Evolutionary conservation across 805 yeast species (phyloP), one percentile per base, ranked within the genome.

Genomic region (Pichia deserticola): DNA sequence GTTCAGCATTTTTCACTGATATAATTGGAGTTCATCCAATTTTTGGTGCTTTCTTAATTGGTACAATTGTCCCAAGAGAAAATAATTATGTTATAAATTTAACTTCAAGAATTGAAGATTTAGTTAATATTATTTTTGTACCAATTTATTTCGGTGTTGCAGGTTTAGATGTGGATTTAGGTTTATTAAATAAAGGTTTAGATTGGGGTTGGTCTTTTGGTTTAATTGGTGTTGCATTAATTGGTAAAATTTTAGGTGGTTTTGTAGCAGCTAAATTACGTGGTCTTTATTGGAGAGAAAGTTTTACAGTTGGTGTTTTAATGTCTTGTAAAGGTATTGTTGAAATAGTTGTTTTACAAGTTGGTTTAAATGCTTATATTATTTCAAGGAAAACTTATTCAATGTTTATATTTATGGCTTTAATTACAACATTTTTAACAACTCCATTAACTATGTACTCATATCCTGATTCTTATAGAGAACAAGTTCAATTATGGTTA

Each of bases 321-420:
- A 86, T 86, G 93, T 84, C 92, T 7, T 86, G 95, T 73, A 86
- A 86, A 65, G 95, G 95, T 65, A 84, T 86, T 54, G 93, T 86
- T 28, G 95, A 86, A 65, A 82, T 86, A 62, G 90, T 86, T 40
- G 93, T 86, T 25, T 70, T 86, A 55, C 81, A 78, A 40, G 80
- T 84, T 28, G 95, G 95, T 44, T 71, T 85, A 49, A 80, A 77
- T 53, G 85, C 93, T 5, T 77, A 78, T 0, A 86, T 86, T 48
- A 79, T 86, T 45, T 71, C 80, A 5, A 73, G 74, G 50, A 79
- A 77, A 53, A 81, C 82, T 1, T 86, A 79, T 62, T 82, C 90
- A 15, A 86, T 86, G 90, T 85, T 86, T 60, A 78, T 86, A 49
- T 79, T 86, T 37, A 86, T 86, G 95, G 89, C 95, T 0, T 70